Percentiles rank a stretch among this genome's conserved stretches.
These are phyloP conservation scores for Trichophyton simii DNA, from an alignment of 2,329 filamentous ascomycete genomes.

Conservation along the genomic window DNA sequence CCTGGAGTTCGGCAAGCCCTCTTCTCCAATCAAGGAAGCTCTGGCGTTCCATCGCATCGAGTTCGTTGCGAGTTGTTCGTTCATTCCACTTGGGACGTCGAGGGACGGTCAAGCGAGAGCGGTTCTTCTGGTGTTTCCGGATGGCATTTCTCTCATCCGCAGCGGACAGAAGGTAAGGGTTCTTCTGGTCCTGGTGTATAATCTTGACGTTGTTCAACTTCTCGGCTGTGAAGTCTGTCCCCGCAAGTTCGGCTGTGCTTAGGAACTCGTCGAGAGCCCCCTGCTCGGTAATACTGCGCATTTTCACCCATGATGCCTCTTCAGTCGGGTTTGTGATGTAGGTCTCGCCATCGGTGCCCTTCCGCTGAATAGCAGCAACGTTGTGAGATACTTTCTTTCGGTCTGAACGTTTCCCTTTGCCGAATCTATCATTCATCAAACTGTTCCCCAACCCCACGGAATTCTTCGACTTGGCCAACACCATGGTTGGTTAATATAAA, in stretches of 20 bases:
- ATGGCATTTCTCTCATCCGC: constrained; percentile 67
- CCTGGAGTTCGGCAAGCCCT: constrained; percentile 81
- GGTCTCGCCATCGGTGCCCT: constrained; percentile 63
- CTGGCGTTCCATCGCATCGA: constrained; percentile 68
- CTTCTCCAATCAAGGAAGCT: constrained; percentile 78
- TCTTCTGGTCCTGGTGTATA: constrained; percentile 90
- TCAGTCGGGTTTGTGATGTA: constrained; percentile 86
- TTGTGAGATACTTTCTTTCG: constrained; percentile 58
- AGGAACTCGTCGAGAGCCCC: constrained; percentile 93
- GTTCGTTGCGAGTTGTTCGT: constrained; percentile 66
- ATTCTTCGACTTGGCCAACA: constrained; percentile 86
- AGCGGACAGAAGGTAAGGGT: constrained; percentile 79
- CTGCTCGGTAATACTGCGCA: constrained; percentile 97
- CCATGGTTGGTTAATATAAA: constrained; percentile 39
- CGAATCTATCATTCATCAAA: constrained; percentile 97
- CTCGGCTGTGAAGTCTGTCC: constrained; percentile 95
- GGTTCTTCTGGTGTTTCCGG: constrained; percentile 74
- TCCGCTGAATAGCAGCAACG: constrained; percentile 53
- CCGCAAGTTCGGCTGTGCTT: constrained; percentile 88
- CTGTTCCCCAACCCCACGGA: constrained; percentile 88
- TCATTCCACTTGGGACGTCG: constrained; percentile 81
- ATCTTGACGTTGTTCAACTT: constrained; percentile 99
- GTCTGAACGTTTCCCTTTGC: constrained; percentile 75
- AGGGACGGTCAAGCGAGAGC: constrained; percentile 69
- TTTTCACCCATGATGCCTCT: constrained; percentile 95